Base-by-base conservation (phyloP, 495 filamentous ascomycete genomes). In the Filosporella fistucella region DNA sequence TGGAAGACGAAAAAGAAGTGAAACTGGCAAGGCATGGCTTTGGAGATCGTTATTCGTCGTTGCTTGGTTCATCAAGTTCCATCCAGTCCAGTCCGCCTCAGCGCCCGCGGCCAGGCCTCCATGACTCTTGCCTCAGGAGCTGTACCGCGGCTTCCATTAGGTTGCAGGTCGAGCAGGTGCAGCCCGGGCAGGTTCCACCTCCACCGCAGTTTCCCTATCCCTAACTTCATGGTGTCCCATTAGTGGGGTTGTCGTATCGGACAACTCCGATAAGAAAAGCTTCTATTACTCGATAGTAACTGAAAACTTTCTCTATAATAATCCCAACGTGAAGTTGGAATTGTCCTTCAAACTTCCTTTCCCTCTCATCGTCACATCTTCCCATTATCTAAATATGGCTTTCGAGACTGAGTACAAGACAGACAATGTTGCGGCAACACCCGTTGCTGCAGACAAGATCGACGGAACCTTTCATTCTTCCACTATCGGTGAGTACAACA, bases 401-500 rank as follows among this genome's bases (percentile, higher is more conserved):
- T 25, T 53, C 22, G 50, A 57, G 42, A 26, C 29, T 22, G 53
- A 55, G 30, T 78, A 78, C 53, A 62, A 71, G 45, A 52, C 77
- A 1, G 68, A 74, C 26, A 54, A 67, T 43, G 67, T 78, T 48
- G 52, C 64, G 52, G 71, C 65, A 14, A 75, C 71, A 10, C 54
- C 51, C 6, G 60, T 85, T 43, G 63, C 75, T 47, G 55, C 76
- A 32, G 70, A 72, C 17, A 68, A 84, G 29, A 91, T 90, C 53
- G 82, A 90, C 63, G 61, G 70, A 42, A 84, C 84, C 33, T 89
- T 94, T 65, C 70, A 72, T 24, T 84, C 83, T 22, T 78, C 68
- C 42, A 77, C 68, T 59, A 88, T 86, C 49, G 85, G 85, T 88
- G 68, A 32, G 75, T 69, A 17, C 29, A 37, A 21, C n/a, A 5